A percentile compares a stretch with the other conserved stretches of the same genome.
These are phyloP conservation scores for Citrus unshiu DNA, from an alignment of 345 rosid species.

Conservation along the genomic window DNA sequence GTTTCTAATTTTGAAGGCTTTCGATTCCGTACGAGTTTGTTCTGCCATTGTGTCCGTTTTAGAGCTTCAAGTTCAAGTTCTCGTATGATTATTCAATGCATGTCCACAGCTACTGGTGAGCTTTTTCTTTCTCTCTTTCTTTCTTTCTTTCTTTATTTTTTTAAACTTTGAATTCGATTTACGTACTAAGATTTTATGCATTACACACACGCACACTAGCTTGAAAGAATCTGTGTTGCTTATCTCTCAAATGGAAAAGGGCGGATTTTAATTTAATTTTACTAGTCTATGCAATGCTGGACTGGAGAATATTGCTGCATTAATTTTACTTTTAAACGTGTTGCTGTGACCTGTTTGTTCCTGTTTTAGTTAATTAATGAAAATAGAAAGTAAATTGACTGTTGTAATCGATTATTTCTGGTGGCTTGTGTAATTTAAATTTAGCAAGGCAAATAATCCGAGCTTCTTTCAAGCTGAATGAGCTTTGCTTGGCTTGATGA, in stretches of 20 bases:
- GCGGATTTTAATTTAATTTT: background rate
- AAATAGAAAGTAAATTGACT: background rate
- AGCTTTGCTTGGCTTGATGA: background rate
- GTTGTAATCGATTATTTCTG: background rate
- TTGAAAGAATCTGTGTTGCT: background rate
- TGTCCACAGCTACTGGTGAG: constrained; percentile 58
- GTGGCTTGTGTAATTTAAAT: background rate
- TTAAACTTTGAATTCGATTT: background rate
- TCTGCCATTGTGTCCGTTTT: constrained; percentile 31
- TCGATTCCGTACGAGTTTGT: constrained; percentile 36
- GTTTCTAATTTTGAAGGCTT: constrained; percentile 36
- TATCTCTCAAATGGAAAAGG: background rate
- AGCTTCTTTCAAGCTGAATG: background rate
- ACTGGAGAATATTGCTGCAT: background rate
- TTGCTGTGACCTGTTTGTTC: background rate
- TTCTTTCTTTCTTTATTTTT: background rate
- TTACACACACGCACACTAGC: no score
- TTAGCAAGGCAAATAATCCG: background rate
- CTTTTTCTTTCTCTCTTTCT: background rate
- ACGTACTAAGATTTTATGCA: background rate
- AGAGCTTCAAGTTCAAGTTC: constrained; percentile 43
- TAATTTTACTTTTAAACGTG: background rate
- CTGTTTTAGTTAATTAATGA: background rate
- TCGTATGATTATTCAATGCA: constrained; percentile 54
- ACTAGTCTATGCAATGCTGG: constrained; percentile 12